Percentiles rank a stretch among this genome's conserved stretches.
Evolutionary conservation across 2,329 filamentous ascomycete genomes (phyloP).

Genomic region (Aspergillus sp.): DNA sequence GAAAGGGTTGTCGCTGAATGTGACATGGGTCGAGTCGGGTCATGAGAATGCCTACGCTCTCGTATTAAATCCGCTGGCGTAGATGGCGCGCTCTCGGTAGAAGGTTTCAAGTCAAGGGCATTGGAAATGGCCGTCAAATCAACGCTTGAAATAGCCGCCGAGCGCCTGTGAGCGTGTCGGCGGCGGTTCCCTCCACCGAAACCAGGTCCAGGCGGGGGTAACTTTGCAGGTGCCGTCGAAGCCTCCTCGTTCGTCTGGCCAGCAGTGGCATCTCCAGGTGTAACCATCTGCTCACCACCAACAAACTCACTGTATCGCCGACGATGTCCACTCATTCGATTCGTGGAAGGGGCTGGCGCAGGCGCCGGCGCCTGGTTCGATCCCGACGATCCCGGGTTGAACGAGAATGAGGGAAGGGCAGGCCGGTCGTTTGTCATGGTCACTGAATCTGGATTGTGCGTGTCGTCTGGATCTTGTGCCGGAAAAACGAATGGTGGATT

Average conservation of each 20-base stretch:
- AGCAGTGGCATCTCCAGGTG: constrained; percentile 64
- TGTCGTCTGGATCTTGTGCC: constrained; percentile 36
- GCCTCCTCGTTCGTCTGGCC: constrained; percentile 26
- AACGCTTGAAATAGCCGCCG: constrained; percentile 76
- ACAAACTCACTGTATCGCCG: constrained; percentile 85
- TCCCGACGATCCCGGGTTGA: constrained; percentile 34
- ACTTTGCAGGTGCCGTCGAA: constrained; percentile 22
- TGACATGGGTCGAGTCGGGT: constrained; percentile 33
- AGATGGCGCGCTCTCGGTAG: constrained; percentile 61
- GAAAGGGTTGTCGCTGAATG: constrained; percentile 32
- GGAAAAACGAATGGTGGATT: constrained; percentile 69
- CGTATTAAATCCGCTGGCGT: constrained; percentile 46
- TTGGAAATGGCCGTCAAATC: constrained; percentile 64
- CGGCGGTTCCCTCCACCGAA: constrained; percentile 53
- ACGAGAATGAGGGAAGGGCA: constrained; percentile 39
- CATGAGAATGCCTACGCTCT: constrained; percentile 27
- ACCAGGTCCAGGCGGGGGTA: constrained; percentile 33
- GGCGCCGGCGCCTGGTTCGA: constrained; percentile 54
- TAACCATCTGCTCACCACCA: constrained; percentile 58
- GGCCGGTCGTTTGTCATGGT: constrained; percentile 47
- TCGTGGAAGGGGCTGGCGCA: constrained; percentile 53
- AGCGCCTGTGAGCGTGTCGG: constrained; percentile 78
- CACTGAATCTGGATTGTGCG: constrained; percentile 39
- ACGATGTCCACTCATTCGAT: constrained; percentile 62
- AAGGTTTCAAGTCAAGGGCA: constrained; percentile 39